Evolutionary conservation across 2,329 filamentous ascomycete genomes (phyloP), one percentile per base, ranked within the genome.

Genomic region (Apiospora phragmitis): DNA sequence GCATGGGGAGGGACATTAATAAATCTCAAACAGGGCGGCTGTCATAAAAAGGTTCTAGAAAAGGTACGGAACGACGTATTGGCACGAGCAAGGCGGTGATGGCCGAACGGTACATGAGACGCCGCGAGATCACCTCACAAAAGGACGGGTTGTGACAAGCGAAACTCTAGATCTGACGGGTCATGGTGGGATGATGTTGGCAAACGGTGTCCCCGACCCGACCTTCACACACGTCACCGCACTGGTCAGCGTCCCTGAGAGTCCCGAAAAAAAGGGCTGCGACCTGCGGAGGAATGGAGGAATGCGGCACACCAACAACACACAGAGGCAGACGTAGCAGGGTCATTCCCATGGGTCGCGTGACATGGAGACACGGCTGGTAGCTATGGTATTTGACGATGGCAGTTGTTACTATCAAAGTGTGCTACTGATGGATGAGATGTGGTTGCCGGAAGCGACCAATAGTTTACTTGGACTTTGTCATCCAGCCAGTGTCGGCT

Each of bases 181-280:
- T 62, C 49, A 70, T 65, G 26, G 69, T 70, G 69, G 69, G 38
- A 67, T 65, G 69, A 70, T 68, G 32, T 49, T 68, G 65, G 42
- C 69, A 70, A 65, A 70, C 42, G 43, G 32, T 62, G 55, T 38
- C 29, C 55, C 55, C 55, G 55, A 62, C 55, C 55, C 32, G 32
- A 21, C 32, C 55, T 62, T 38, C 29, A n/a, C 51, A 59, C 51
- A 59, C 51, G 51, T 59, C 51, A 59, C 51, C 29, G 29, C 16
- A 35, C 51, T 59, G 51, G 16, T 35, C 51, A 59, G 29, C 26
- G 51, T 59, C 18, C 29, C 51, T 59, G 51, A 21, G 29, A 35
- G 51, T 59, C 51, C 51, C 51, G 51, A 35, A 49, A 62, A 59
- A 62, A 62, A 62, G 55, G 55, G 55, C 55, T 62, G 47, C 47